phyloP scores from a whole-genome alignment of 2,329 filamentous ascomycete genomes.

The Stromatinia cepivora region DNA sequence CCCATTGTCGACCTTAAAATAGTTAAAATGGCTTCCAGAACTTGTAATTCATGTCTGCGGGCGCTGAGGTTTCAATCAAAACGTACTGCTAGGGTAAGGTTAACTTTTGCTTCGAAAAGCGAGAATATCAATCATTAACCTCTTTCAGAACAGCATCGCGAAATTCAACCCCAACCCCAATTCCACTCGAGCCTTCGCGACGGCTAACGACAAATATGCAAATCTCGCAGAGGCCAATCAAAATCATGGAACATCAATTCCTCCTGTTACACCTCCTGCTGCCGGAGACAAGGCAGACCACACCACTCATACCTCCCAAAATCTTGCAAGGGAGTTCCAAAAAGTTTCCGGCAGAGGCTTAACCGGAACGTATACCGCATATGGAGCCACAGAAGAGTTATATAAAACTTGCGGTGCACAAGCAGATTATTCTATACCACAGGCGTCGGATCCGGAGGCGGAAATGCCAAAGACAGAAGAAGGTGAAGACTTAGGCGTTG shows the following conservation, averaged over 20 bases:
- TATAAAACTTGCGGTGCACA: conserved; percentile 37
- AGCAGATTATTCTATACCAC: conserved; percentile 36
- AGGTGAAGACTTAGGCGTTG: conserved; percentile 79
- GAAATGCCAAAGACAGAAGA: conserved; percentile 70
- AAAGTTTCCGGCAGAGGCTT: conserved; percentile 32
- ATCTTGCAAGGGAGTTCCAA: conserved; percentile 24
- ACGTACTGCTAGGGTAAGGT: conserved; percentile 28
- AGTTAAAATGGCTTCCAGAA: conserved; percentile 33
- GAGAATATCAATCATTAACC: conserved; percentile 22
- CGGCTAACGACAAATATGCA: conserved; percentile 35
- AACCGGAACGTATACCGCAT: conserved; percentile 73
- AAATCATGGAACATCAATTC: conserved; percentile 29
- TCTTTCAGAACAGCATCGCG: conserved; percentile 18
- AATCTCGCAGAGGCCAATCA: conserved; percentile 29
- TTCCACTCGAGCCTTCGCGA: conserved; percentile 32
- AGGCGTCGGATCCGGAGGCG: conserved; percentile 50
- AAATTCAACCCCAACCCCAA: not conserved
- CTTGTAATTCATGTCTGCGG: conserved; percentile 38
- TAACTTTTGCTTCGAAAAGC: not conserved
- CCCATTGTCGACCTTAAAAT: not conserved
- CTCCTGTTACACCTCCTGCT: conserved; percentile 27
- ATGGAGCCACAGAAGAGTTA: conserved; percentile 75
- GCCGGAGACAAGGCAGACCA: conserved; percentile 24
- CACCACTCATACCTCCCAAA: conserved; percentile 14
- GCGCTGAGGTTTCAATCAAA: conserved; percentile 32